Base-by-base conservation (phyloP, 2,329 filamentous ascomycete genomes). In the Aspergillus thermomutatus region DNA sequence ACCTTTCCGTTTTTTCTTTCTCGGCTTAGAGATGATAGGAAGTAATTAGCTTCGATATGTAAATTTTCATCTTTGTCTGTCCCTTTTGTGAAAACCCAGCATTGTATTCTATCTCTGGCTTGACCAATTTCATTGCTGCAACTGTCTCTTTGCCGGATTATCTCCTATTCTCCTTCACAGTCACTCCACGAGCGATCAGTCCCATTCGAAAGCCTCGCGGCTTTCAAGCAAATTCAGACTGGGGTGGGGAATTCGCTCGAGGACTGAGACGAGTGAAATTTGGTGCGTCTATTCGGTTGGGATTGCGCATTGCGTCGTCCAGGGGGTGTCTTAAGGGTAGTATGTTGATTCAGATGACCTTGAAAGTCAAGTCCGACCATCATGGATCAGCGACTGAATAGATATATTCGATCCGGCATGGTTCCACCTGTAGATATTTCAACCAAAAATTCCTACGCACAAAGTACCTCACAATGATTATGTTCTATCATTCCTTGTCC, bases 41-140 rank as follows among this genome's bases (percentile, higher is more conserved):
- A 70, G 66, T 71, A 70, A 67, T 70, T 69, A 69, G 61, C 66
- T 69, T 62, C 63, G 61, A 54, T 66, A 64, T 72, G 67, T 62
- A 64, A 64, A 64, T 65, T 61, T 59, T 54, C 51, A 21, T 46
- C 23, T 46, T 17, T 54, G 17, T 50, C 7, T 14, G 19, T 51
- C 28, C 25, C 5, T 46, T 47, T 21, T 40, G 21, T 2, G 11
- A 55, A 52, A 34, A 17, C 27, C 26, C 40, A 26, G n/a, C 34
- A n/a, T 46, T 26, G 4, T 46, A 7, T 17, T 23, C 3, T 21
- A 21, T 21, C 19, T 19, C 19, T 43, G 8, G n/a, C 19, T 19
- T 11, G n/a, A 21, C 11, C 17, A 43, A 10, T 21, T 19, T 4
- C n/a, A 51, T 34, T 17, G 14, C 31, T 34, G 11, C 31, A 17